Base-by-base conservation (phyloP, 2,329 filamentous ascomycete genomes). In the Aspergillus sp. region DNA sequence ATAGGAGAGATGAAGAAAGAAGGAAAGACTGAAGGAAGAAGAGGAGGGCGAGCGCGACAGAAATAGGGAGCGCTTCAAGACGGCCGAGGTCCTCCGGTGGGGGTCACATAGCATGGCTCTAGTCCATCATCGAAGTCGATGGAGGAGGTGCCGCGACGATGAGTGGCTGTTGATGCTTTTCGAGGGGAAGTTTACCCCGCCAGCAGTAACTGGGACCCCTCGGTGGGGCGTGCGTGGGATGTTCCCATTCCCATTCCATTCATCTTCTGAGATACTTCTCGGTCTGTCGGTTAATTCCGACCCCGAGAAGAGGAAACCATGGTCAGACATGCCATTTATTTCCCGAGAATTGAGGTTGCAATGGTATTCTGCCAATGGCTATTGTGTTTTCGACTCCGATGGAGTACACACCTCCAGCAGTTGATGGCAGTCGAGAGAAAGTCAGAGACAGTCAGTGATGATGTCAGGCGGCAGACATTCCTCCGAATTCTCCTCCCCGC, bases 11-110 rank as follows among this genome's bases (percentile, higher is more conserved):
- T n/a, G 38, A 10, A 47, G 39, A n/a, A 23, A 30, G 30, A 3
- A 54, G 17, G 53, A 41, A 49, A 47, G 36, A 30, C 5, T 36
- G 32, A 36, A 36, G 32, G 32, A 11, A 36, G 32, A 36, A 57
- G 51, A 19, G 27, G 32, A 52, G 41, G 48, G 50, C 19, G 41
- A 44, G 11, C 11, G 25, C 32, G 59, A 39, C 50, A 58, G 48
- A 50, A 57, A 25, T 58, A 59, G 41, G 54, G 54, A 63, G 48
- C 48, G 58, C 27, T 51, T 25, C 23, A n/a, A 50, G 47, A 30
- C 47, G 23, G 47, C 25, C 15, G 51, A 6, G 57, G 27, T 30
- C 49, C 53, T 63, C 64, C 64, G 64, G 65, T 58, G 65, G 65
- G 64, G 64, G 56, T 44, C 42, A 27, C 25, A 36, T 36, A 32